Conservation (phyloP, 768 basidiomycete genomes). For the Suillus luteus region DNA sequence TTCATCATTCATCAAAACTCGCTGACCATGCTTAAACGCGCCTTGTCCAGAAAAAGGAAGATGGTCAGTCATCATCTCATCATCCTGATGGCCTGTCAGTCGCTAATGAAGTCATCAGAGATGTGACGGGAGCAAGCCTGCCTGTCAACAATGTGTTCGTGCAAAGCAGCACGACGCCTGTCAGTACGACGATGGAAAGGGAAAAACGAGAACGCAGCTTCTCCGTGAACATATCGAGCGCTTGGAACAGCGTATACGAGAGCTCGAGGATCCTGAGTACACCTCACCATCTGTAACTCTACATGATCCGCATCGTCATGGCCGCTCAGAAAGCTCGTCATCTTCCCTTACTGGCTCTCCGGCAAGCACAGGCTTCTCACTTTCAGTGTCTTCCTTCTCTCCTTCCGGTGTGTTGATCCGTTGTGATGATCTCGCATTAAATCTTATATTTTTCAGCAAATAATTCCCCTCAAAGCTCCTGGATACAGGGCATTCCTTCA, state of each 20-base stretch:
- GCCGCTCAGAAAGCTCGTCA: slow-evolving; percentile 49
- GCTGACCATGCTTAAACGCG: slow-evolving; percentile 19
- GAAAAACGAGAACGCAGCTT: slow-evolving; percentile 78
- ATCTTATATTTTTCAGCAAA: slow-evolving; percentile 36
- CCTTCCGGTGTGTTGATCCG: slow-evolving; percentile 46
- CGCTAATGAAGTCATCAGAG: slow-evolving; percentile 45
- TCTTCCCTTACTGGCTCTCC: slow-evolving; percentile 55
- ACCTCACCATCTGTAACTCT: slow-evolving; percentile 66
- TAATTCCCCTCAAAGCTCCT: slow-evolving; percentile 53
- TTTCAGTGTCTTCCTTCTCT: slow-evolving; percentile 61
- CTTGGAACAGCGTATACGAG: slow-evolving; percentile 69
- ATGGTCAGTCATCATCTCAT: slow-evolving; percentile 46
- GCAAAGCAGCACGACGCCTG: slow-evolving; percentile 77
- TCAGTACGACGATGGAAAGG: slow-evolving; percentile 84
- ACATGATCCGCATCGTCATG: slow-evolving; percentile 62
- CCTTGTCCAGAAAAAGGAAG: slow-evolving; percentile 58
- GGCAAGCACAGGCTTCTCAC: slow-evolving; percentile 49
- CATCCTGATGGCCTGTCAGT: slow-evolving; percentile 6
- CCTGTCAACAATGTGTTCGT: slow-evolving; percentile 76
- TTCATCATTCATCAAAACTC: slow-evolving; percentile 1
- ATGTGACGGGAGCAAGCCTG: slow-evolving; percentile 76
- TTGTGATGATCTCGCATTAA: background rate
- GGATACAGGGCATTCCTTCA: slow-evolving; percentile 50
- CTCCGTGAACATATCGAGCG: slow-evolving; percentile 76
- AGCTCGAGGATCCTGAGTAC: slow-evolving; percentile 77